These are phyloP conservation scores for Senecio squalidus DNA, from an alignment of 140 eudicot genomes.

Conservation along the genomic window DNA sequence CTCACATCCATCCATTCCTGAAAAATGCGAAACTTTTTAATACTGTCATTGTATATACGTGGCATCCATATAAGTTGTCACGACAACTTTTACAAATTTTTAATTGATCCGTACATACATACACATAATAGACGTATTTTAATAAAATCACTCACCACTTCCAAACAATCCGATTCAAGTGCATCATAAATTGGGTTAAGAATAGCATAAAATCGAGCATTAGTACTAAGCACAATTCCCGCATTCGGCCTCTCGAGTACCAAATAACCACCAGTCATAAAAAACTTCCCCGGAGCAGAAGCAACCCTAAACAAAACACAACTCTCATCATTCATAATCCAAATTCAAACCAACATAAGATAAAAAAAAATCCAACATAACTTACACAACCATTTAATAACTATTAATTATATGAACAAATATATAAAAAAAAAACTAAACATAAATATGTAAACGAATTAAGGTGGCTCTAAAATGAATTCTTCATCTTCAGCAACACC, in stretches of 20 bases:
- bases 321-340: conserved; percentile 14
- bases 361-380: too few species aligned
- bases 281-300: conserved; percentile 29
- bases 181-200: conserved; percentile 59
- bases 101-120: too few species aligned
- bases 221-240: conserved; percentile 55
- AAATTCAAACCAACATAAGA: too few species aligned
- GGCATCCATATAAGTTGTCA: too few species aligned
- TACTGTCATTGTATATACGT: too few species aligned
- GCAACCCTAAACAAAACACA: conserved; percentile 23
- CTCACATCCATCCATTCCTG: conserved; percentile 82
- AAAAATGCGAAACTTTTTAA: background rate
- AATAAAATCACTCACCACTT: conserved; percentile 36
- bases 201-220: conserved; percentile 60
- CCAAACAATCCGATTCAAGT: conserved; percentile 49
- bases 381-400: too few species aligned
- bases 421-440: too few species aligned
- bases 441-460: too few species aligned
- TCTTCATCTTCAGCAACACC: conserved; percentile 75
- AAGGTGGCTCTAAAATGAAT: conserved; percentile 40
- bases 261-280: conserved; percentile 31
- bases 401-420: too few species aligned
- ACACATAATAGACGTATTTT: background rate
- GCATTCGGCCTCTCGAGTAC: conserved; percentile 27
- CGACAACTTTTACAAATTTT: too few species aligned